Evolutionary conservation across 371 early-diverging fungal species (phyloP).

Genomic region (Haplosporangium sp.): DNA sequence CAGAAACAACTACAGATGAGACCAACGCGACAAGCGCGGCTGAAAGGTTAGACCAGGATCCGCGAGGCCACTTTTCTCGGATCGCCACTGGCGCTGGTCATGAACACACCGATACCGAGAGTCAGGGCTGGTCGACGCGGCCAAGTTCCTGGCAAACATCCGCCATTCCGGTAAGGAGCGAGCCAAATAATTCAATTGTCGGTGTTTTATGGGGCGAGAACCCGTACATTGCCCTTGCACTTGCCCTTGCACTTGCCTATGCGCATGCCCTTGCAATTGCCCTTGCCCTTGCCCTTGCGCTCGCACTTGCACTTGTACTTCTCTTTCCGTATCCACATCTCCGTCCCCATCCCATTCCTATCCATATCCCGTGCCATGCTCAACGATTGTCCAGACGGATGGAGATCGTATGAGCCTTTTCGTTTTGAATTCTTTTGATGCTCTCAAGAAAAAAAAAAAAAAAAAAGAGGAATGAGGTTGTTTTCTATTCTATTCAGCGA

Average conservation of each 20-base stretch:
- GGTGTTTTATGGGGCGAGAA: too few relatives aligned
- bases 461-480: not conserved
- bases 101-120: constrained; percentile 37
- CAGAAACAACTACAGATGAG: not conserved
- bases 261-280: too few relatives aligned
- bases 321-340: too few relatives aligned
- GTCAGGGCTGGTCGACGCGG: constrained; percentile 44
- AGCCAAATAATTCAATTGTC: too few relatives aligned
- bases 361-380: too few relatives aligned
- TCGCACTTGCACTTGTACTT: too few relatives aligned
- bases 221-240: too few relatives aligned
- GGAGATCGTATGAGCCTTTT: constrained; percentile 46
- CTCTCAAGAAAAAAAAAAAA: constrained; percentile 32
- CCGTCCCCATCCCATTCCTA: too few relatives aligned
- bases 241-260: too few relatives aligned
- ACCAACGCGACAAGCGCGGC: not conserved
- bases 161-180: constrained; percentile 33
- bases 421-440: constrained; percentile 25
- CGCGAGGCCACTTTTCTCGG: constrained; percentile 7
- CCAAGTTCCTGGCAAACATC: constrained; percentile 42
- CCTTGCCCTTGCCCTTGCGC: too few relatives aligned
- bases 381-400: not conserved
- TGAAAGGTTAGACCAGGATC: constrained; percentile 1
- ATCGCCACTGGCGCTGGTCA: constrained; percentile 17
- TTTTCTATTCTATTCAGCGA: constrained; percentile 7